Evolutionary conservation across 164 flowering plant genomes (phyloP).

Genomic region (Annona cherimola): DNA sequence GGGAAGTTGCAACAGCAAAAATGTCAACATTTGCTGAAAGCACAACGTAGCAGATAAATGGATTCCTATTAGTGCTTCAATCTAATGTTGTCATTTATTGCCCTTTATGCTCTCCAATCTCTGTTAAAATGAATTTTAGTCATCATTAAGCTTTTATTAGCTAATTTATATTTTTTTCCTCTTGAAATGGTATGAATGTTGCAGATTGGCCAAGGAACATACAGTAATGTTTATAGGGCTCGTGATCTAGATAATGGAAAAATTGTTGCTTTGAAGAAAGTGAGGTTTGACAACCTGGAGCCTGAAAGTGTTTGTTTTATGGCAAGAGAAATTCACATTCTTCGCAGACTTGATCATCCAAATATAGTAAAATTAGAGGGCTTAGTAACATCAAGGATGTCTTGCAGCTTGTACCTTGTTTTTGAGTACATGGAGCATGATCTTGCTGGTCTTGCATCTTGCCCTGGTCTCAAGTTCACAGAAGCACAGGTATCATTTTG

Average conservation of each 20-base stretch:
- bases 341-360: constrained; percentile 91
- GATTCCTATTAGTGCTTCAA: neutral
- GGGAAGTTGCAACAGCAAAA: neutral
- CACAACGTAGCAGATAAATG: too few species aligned
- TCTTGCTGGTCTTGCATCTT: constrained; percentile 81
- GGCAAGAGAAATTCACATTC: constrained; percentile 92
- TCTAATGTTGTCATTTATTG: neutral
- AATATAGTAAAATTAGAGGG: constrained; percentile 90
- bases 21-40: too few species aligned
- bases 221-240: constrained; percentile 88
- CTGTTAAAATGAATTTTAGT: neutral
- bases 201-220: constrained; percentile 98
- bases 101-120: neutral
- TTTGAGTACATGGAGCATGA: constrained; percentile 99
- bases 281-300: constrained; percentile 84
- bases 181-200: constrained; percentile 5
- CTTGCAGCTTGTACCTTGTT: constrained; percentile 86
- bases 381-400: constrained; percentile 82
- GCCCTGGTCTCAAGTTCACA: constrained; percentile 71
- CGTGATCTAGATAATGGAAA: constrained; percentile 86
- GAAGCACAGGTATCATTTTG: constrained; percentile 64
- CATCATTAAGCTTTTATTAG: neutral
- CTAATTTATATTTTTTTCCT: neutral
- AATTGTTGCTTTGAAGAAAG: constrained; percentile 93
- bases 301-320: constrained; percentile 95